phyloP scores from a whole-genome alignment of 495 filamentous ascomycete genomes.

The Daldinia concentrica region DNA sequence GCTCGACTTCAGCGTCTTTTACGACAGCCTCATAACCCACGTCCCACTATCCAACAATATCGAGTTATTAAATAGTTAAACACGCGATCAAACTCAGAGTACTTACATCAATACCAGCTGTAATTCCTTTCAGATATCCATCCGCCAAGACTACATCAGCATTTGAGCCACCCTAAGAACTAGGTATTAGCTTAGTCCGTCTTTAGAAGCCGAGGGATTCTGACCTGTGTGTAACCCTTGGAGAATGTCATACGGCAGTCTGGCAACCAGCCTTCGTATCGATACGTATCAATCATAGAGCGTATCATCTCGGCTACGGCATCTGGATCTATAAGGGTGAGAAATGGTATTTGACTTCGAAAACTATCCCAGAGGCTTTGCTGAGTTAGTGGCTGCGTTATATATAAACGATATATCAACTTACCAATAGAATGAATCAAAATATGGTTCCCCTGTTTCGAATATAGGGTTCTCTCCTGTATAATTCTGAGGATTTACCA shows the following conservation, averaged over 20 bases:
- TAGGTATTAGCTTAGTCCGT: constrained; percentile 5
- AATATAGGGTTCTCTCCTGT: constrained; percentile 82
- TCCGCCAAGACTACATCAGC: constrained; percentile 79
- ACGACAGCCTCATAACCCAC: constrained; percentile 77
- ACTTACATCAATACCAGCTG: constrained; percentile 65
- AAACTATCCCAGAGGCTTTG: constrained; percentile 76
- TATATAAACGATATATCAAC: constrained; percentile 34
- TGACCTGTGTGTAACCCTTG: constrained; percentile 75
- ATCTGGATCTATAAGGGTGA: constrained; percentile 73
- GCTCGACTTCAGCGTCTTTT: constrained; percentile 79
- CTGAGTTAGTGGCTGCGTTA: not conserved
- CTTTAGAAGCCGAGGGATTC: not conserved
- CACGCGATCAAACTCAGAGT: not conserved
- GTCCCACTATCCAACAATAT: constrained; percentile 58
- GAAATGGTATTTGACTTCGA: constrained; percentile 72
- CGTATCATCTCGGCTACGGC: constrained; percentile 73
- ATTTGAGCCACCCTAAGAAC: constrained; percentile 74
- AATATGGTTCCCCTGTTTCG: constrained; percentile 77
- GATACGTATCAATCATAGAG: constrained; percentile 76
- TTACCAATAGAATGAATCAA: constrained; percentile 80
- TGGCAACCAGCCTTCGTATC: constrained; percentile 73
- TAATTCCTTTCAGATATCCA: constrained; percentile 73
- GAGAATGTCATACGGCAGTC: constrained; percentile 71
- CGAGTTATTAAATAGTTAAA: not conserved
- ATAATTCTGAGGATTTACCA: constrained; percentile 80